Evolutionary conservation across 371 early-diverging fungal species (phyloP).

Genomic region (Rhizopus arrhizus): DNA sequence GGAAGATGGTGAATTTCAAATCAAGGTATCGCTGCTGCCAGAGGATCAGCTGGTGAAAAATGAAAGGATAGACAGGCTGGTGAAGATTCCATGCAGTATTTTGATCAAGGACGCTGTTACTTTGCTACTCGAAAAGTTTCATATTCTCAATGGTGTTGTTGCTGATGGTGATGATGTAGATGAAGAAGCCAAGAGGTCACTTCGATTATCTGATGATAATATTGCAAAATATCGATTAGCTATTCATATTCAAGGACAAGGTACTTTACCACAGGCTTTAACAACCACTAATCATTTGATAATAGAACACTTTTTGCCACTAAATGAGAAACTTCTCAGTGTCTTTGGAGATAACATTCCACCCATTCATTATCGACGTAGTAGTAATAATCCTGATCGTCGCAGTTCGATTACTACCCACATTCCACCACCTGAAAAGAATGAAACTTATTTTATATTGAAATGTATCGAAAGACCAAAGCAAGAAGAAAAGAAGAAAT

Average conservation of each 20-base stretch:
- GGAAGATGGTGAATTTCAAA: conserved; percentile 43
- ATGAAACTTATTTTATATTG: conserved; percentile 47
- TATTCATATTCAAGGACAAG: conserved; percentile 29
- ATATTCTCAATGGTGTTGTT: conserved; percentile 51
- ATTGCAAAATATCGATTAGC: conserved; percentile 35
- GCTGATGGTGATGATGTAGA: conserved; percentile 32
- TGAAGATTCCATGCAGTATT: conserved; percentile 37
- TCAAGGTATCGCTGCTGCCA: conserved; percentile 44
- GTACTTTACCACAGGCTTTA: conserved; percentile 22
- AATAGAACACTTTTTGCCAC: conserved; percentile 25
- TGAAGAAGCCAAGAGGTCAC: conserved; percentile 18
- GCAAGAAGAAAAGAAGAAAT: conserved; percentile 2
- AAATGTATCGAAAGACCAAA: conserved; percentile 19
- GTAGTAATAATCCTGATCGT: conserved; percentile 42
- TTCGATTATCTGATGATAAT: conserved; percentile 35
- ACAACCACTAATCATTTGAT: conserved; percentile 13
- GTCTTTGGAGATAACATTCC: conserved; percentile 45
- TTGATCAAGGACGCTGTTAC: conserved; percentile 40
- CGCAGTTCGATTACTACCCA: conserved; percentile 42
- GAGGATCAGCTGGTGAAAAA: conserved; percentile 27
- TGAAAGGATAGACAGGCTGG: conserved; percentile 42
- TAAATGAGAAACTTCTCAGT: conserved; percentile 29
- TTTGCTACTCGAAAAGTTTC: conserved; percentile 50
- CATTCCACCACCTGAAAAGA: conserved; percentile 38
- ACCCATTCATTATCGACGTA: conserved; percentile 38